Evolutionary conservation across 257 asterid genomes (phyloP).

Genomic region (Solanum bulbocastanum): DNA sequence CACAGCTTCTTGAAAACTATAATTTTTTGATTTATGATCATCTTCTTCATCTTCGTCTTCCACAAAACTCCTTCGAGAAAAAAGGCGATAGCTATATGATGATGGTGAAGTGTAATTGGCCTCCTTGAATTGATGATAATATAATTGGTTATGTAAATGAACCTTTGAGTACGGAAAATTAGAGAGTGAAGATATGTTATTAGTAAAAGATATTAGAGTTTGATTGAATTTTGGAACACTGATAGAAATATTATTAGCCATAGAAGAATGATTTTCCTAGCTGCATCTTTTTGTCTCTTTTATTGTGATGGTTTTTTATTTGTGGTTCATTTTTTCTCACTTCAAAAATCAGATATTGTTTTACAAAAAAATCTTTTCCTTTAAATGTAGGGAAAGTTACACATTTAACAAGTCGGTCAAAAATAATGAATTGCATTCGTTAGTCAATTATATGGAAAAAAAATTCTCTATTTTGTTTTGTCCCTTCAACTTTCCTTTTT

Average conservation of each 20-base stretch:
- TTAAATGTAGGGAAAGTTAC: neutral
- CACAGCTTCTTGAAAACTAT: constrained; percentile 58
- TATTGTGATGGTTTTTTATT: neutral
- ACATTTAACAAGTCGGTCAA: neutral
- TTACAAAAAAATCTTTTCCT: neutral
- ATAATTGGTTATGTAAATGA: neutral
- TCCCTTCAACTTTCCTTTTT: rapidly evolving
- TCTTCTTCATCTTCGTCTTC: constrained; percentile 36
- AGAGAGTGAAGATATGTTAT: neutral
- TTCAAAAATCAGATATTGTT: neutral
- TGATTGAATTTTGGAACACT: neutral
- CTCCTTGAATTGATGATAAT: neutral
- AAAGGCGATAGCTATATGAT: constrained; percentile 30
- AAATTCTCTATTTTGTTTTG: neutral
- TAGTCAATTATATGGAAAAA: neutral
- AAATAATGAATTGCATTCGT: neutral
- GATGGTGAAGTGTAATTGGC: neutral
- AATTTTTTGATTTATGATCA: neutral
- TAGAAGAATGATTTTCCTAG: neutral
- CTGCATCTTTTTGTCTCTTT: neutral
- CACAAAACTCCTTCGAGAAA: constrained; percentile 35
- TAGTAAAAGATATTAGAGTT: neutral
- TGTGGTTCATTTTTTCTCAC: neutral
- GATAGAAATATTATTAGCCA: neutral
- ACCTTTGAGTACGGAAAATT: neutral